A percentile compares a stretch with the other conserved stretches of the same genome.
These are phyloP conservation scores for Gastrolobium villosum DNA, from an alignment of 306 rosid species.

Conservation along the genomic window DNA sequence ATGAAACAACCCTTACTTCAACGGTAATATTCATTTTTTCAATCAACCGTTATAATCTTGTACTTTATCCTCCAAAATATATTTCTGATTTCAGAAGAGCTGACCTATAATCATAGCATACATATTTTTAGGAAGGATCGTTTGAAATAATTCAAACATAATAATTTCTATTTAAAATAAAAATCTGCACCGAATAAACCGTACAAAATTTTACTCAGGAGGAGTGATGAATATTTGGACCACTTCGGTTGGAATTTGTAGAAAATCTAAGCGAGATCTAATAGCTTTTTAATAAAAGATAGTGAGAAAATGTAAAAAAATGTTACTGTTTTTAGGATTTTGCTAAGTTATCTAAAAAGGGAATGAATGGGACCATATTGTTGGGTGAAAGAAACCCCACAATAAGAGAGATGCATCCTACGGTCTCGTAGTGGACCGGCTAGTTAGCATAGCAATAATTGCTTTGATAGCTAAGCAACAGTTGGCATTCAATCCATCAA, in stretches of 20 bases:
- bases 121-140: too few species aligned
- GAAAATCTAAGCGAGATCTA: not conserved
- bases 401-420: constrained; percentile 41
- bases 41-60: too few species aligned
- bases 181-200: too few species aligned
- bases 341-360: constrained; percentile 12
- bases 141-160: too few species aligned
- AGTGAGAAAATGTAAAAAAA: not conserved
- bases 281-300: constrained; percentile 1
- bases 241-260: not conserved
- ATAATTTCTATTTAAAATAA: too few species aligned
- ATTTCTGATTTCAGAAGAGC: too few species aligned
- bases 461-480: constrained; percentile 50
- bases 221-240: not conserved
- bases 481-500: constrained; percentile 34
- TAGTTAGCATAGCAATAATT: constrained; percentile 45
- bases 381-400: constrained; percentile 30
- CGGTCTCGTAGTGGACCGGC: constrained; percentile 39
- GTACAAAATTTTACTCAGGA: not conserved
- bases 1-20: too few species aligned
- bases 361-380: constrained; percentile 49
- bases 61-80: too few species aligned
- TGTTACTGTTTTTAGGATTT: not conserved
- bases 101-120: too few species aligned
- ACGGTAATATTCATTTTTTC: too few species aligned